Evolutionary conservation across 768 basidiomycete species (phyloP).

Genomic region (Suillus weaverae): DNA sequence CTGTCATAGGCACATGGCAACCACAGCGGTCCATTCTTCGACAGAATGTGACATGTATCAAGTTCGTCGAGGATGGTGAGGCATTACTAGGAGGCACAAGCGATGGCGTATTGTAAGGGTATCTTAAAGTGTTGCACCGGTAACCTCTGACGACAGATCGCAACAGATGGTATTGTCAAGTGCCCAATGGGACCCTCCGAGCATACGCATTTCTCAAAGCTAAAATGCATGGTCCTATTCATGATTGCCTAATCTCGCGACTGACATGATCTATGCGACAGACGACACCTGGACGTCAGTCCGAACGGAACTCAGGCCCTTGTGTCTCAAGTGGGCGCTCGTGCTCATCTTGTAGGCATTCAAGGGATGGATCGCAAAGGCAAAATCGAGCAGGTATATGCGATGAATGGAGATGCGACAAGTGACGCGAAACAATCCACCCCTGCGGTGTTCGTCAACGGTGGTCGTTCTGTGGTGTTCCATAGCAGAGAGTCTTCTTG

Average conservation of each 20-base stretch:
- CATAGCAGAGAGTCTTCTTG: constrained; percentile 55
- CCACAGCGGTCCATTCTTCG: constrained; percentile 62
- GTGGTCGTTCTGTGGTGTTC: constrained; percentile 56
- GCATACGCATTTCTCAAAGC: constrained; percentile 59
- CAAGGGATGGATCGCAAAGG: constrained; percentile 50
- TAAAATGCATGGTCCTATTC: constrained; percentile 48
- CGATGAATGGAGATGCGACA: constrained; percentile 35
- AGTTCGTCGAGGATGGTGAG: constrained; percentile 62
- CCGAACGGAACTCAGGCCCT: constrained; percentile 50
- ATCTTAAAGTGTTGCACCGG: neutral
- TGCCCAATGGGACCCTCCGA: constrained; percentile 65
- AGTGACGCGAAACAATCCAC: constrained; percentile 36
- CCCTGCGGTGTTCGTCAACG: constrained; percentile 54
- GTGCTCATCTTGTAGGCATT: constrained; percentile 52
- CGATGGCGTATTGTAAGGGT: constrained; percentile 64
- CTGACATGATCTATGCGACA: constrained; percentile 27
- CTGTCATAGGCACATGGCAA: constrained; percentile 56
- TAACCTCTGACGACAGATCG: constrained; percentile 13
- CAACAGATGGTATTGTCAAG: constrained; percentile 63
- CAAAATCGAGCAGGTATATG: constrained; percentile 53
- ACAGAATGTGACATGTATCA: constrained; percentile 62
- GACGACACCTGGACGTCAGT: constrained; percentile 55
- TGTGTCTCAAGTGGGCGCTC: constrained; percentile 51
- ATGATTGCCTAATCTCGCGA: neutral
- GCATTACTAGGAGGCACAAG: constrained; percentile 68